phyloP scores from a whole-genome alignment of 2,329 filamentous ascomycete species.

The Neurospora sp. region DNA sequence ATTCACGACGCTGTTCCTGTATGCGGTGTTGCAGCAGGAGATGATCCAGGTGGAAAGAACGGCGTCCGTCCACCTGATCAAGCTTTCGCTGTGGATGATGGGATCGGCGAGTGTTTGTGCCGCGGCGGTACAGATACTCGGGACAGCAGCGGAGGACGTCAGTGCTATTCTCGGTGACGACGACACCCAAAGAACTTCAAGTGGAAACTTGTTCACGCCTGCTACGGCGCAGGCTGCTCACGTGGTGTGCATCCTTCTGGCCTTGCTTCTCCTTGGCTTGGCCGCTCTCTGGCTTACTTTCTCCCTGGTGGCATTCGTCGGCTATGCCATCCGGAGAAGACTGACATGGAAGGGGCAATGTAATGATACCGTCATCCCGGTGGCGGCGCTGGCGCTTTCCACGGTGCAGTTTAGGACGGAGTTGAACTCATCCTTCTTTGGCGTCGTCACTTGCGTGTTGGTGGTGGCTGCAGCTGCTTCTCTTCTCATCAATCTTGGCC shows the following conservation, averaged over 20 bases:
- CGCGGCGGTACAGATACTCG: slow-evolving; percentile 8
- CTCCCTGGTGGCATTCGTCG: neutral
- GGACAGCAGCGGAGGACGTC: neutral
- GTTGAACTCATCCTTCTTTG: slow-evolving; percentile 7
- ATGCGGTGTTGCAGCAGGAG: slow-evolving; percentile 7
- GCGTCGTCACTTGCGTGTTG: slow-evolving; percentile 4
- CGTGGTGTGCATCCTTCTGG: slow-evolving; percentile 5
- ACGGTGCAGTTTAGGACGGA: slow-evolving; percentile 1
- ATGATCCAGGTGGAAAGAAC: slow-evolving; percentile 9
- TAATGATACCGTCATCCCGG: slow-evolving; percentile 3
- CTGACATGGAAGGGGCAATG: slow-evolving; percentile 8
- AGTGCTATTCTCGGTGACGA: neutral
- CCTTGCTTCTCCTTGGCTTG: slow-evolving; percentile 7
- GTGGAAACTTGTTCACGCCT: neutral
- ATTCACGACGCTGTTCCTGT: slow-evolving; percentile 2
- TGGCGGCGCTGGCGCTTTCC: slow-evolving; percentile 3
- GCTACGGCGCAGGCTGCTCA: slow-evolving; percentile 1
- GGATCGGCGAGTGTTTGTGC: slow-evolving; percentile 6
- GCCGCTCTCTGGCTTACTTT: slow-evolving; percentile 5
- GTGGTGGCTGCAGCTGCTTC: neutral
- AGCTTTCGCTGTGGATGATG: neutral
- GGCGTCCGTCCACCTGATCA: neutral
- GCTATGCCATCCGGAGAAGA: slow-evolving; percentile 1
- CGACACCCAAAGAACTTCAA: neutral
- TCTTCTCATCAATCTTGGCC: neutral